Conservation (phyloP, 148 eudicot species). For the Rhododendron simsii region DNA sequence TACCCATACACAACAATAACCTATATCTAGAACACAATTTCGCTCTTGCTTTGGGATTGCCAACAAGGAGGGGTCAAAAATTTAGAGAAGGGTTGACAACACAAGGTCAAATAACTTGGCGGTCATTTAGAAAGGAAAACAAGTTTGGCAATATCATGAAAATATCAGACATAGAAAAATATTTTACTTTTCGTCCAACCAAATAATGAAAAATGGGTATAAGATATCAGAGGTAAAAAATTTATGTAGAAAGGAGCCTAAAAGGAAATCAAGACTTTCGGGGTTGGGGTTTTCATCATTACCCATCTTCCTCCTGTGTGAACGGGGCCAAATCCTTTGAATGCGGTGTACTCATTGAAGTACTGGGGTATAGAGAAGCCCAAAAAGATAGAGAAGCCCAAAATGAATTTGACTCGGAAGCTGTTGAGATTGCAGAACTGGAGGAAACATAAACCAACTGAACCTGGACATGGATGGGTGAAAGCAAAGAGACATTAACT, state of each 20-base stretch:
- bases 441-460: conserved; percentile 74
- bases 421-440: conserved; percentile 94
- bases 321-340: conserved; percentile 63
- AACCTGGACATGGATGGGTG: conserved; percentile 31
- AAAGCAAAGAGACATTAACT: neutral
- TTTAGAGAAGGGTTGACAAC: neutral
- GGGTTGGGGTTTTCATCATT: conserved; percentile 12
- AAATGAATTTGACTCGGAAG: conserved; percentile 68
- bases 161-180: neutral
- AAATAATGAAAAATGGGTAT: neutral
- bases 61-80: neutral
- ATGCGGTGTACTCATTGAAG: conserved; percentile 64
- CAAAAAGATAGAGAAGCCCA: conserved; percentile 81
- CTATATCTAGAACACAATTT: neutral
- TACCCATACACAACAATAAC: neutral
- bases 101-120: neutral
- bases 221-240: neutral
- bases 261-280: neutral
- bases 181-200: neutral
- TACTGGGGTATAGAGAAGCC: conserved; percentile 41
- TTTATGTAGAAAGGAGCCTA: neutral
- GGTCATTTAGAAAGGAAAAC: neutral
- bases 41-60: neutral
- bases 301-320: conserved; percentile 93
- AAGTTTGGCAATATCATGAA: neutral